Evolutionary conservation across 495 filamentous ascomycete genomes (phyloP).

Genomic region (Diplogelasinospora grovesii): DNA sequence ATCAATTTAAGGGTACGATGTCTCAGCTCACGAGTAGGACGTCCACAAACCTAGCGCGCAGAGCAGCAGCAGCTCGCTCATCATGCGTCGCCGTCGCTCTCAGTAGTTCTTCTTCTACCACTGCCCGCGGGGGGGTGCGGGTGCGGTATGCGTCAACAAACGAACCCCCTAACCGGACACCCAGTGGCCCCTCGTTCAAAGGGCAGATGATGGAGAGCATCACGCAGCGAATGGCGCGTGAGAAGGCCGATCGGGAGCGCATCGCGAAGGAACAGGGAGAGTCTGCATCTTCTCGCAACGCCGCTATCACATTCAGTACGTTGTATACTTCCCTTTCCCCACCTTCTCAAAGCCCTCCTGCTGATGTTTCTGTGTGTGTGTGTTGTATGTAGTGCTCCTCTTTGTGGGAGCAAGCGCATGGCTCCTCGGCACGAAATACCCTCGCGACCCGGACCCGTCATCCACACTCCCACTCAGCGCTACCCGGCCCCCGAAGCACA

Average conservation of each 20-base stretch:
- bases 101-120: too few relatives aligned
- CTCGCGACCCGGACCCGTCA: conserved; percentile 49
- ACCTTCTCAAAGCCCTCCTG: conserved; percentile 2
- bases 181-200: conserved; percentile 55
- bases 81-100: too few relatives aligned
- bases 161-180: conserved; percentile 4
- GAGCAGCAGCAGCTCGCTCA: too few relatives aligned
- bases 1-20: too few relatives aligned
- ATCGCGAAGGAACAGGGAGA: conserved; percentile 52
- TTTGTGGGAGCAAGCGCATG: conserved; percentile 60
- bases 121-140: too few relatives aligned
- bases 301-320: conserved; percentile 59
- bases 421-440: conserved; percentile 59
- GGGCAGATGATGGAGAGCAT: conserved; percentile 87
- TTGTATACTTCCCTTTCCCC: not conserved
- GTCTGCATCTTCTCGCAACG: conserved; percentile 48
- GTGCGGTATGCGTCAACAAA: too few relatives aligned
- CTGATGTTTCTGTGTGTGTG: too few relatives aligned
- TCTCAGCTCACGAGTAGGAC: too few relatives aligned
- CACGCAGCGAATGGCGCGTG: conserved; percentile 62
- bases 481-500: conserved; percentile 56
- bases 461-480: conserved; percentile 69
- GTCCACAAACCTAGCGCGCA: too few relatives aligned
- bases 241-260: conserved; percentile 62
- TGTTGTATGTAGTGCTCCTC: conserved; percentile 48